Percentiles rank a stretch among this genome's conserved stretches.
phyloP scores from a whole-genome alignment of 805 yeast species.

The Candida golubevii region DNA sequence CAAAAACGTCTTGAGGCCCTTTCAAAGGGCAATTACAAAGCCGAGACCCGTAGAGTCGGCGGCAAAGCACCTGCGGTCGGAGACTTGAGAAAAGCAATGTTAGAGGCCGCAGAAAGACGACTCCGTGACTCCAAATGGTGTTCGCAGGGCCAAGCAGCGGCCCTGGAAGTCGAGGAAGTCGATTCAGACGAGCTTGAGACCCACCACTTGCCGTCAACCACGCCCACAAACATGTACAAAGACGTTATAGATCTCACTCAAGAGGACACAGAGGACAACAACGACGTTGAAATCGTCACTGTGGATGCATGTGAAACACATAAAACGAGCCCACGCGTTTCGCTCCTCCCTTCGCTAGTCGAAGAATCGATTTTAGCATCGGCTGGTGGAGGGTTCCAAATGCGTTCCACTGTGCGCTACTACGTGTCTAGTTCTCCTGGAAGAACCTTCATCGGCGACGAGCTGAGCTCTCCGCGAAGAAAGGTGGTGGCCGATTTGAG shows the following conservation, averaged over 20 bases:
- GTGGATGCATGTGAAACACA: conserved; percentile 11
- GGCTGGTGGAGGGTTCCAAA: conserved; percentile 1
- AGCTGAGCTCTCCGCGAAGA: conserved; percentile 17
- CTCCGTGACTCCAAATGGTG: conserved; percentile 51
- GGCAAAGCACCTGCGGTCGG: conserved; percentile 9
- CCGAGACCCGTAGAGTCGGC: conserved; percentile 36
- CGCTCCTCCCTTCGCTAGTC: conserved; percentile 5
- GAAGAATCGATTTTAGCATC: conserved; percentile 3
- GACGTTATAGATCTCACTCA: conserved; percentile 15
- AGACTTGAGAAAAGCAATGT: conserved; percentile 41
- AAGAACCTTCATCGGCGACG: conserved; percentile 23
- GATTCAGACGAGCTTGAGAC: conserved; percentile 37
- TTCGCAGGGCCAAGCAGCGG: conserved; percentile 14
- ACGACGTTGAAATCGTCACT: conserved; percentile 13
- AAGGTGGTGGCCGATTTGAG: conserved; percentile 28
- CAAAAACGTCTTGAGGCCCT: conserved; percentile 41
- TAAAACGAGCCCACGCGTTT: background rate
- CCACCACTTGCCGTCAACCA: conserved; percentile 31
- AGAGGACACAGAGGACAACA: conserved; percentile 13
- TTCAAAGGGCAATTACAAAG: conserved; percentile 36
- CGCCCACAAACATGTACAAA: background rate
- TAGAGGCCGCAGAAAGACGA: conserved; percentile 63
- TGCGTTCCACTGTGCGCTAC: conserved; percentile 15
- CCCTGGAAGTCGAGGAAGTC: conserved; percentile 14
- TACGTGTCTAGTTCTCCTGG: conserved; percentile 24